Percentiles rank a stretch among this genome's conserved stretches.
These are phyloP conservation scores for Sphaerulina populicola DNA, from an alignment of 2,329 filamentous ascomycete genomes.

Conservation along the genomic window DNA sequence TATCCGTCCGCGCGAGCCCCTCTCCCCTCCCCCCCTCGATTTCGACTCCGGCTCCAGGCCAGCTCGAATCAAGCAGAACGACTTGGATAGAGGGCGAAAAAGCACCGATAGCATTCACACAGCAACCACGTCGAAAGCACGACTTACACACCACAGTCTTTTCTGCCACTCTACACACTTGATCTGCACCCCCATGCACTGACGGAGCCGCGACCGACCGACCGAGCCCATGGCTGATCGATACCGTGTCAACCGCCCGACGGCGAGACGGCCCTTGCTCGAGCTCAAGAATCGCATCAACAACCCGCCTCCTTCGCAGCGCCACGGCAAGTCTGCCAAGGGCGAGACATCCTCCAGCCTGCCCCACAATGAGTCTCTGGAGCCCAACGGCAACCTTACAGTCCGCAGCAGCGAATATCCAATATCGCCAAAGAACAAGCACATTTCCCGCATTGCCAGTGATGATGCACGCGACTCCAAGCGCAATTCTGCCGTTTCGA, in stretches of 20 bases:
- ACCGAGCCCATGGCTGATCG: slow-evolving; percentile 26
- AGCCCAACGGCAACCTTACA: slow-evolving; percentile 38
- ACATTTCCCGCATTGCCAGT: slow-evolving; percentile 44
- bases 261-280: slow-evolving; percentile 25
- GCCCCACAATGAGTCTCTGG: slow-evolving; percentile 41
- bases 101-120: slow-evolving; percentile 10
- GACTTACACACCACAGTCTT: slow-evolving; percentile 7
- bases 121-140: slow-evolving; percentile 8
- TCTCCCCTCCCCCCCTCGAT: background rate
- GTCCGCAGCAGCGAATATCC: slow-evolving; percentile 33
- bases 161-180: background rate
- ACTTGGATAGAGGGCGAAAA: slow-evolving; percentile 19
- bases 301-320: slow-evolving; percentile 23
- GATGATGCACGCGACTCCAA: slow-evolving; percentile 45
- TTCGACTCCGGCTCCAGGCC: background rate
- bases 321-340: slow-evolving; percentile 17
- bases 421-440: slow-evolving; percentile 43
- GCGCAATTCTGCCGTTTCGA: slow-evolving; percentile 47
- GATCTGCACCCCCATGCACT: slow-evolving; percentile 10
- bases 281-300: slow-evolving; percentile 28
- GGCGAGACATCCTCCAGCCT: slow-evolving; percentile 19
- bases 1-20: background rate
- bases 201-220: slow-evolving; percentile 1
- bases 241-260: slow-evolving; percentile 21
- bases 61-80: slow-evolving; percentile 3